A percentile compares a stretch with the other conserved stretches of the same genome.
Evolutionary conservation across 805 yeast genomes (phyloP).

Genomic region (Cyberlindnera euphorbiae): DNA sequence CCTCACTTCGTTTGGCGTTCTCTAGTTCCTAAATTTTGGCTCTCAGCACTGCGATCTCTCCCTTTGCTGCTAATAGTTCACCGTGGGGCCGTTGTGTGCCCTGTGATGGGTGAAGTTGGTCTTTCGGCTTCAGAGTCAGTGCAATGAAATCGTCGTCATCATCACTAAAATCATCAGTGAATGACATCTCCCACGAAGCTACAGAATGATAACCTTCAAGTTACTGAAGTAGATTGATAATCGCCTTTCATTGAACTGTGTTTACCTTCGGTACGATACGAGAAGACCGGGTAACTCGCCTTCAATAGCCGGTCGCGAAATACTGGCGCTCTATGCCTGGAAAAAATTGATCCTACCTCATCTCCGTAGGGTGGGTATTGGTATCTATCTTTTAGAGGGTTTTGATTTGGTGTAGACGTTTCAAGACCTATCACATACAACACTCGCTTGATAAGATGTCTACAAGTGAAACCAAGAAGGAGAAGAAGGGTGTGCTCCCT

Average conservation of each 20-base stretch:
- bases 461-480: conserved; percentile 16
- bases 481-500: conserved; percentile 32
- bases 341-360: background rate
- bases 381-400: too few relatives aligned
- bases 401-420: too few relatives aligned
- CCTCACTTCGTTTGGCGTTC: conserved; percentile 50
- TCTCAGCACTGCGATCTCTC: conserved; percentile 77
- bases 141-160: conserved; percentile 44
- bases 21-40: conserved; percentile 36
- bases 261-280: background rate
- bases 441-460: too few relatives aligned
- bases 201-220: too few relatives aligned
- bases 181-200: conserved; percentile 6
- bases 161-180: conserved; percentile 5
- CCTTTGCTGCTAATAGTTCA: conserved; percentile 53
- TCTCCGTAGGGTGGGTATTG: too few relatives aligned
- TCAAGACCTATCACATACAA: background rate
- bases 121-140: conserved; percentile 37
- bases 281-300: background rate
- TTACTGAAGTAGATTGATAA: background rate
- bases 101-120: conserved; percentile 14
- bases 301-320: background rate
- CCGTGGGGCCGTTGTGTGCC: conserved; percentile 6
- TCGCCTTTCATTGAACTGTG: background rate
- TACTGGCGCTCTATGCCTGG: background rate